Evolutionary conservation across 1,284 basidiomycete genomes (phyloP), one percentile per base, ranked within the genome.

Genomic region (Malassezia furfur): DNA sequence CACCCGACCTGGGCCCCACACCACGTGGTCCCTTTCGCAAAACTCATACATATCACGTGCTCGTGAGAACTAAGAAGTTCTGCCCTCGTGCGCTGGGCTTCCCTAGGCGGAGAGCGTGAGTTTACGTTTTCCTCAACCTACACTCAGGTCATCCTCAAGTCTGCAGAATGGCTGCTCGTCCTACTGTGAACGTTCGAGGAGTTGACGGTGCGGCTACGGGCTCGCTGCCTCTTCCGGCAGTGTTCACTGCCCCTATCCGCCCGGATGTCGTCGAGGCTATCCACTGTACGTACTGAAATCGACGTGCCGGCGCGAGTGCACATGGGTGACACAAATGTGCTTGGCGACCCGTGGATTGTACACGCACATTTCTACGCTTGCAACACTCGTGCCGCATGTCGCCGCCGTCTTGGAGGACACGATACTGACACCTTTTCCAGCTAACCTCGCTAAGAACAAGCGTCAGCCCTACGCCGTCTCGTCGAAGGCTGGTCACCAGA

Each of bases 381-480:
- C 9, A 15, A 40, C 17, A 40, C 17, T 40, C 38, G 14, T 11
- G 7, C n/a, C 22, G 31, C 34, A 46, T 30, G 28, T 46, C 17
- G 9, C 10, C 7, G 30, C 8, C 30, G 7, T 32, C 4, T 6
- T 19, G 15, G 3, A 17, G 45, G 17, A 25, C 30, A 43, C 8
- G 14, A 30, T 38, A 52, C 55, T 57, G 62, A 50, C 66, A 32
- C 3, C 45, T 25, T 54, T 43, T 77, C n/a, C 19, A 93, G 89
- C 94, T 84, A 91, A 88, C 81, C 85, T 96, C 74, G 89, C 90
- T 67, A 96, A 96, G 85, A 96, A 96, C 85, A 89, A 85, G 81
- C 85, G 91, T 70, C 93, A 98, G 81, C 85, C 93, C 47, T 96
- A 98, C 80, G 82, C 91, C 74, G 94, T 98, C 75, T 87, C 85